Evolutionary conservation across 176 grass and related monocot genomes (phyloP).

Genomic region (Rhipidocladum racemiflorum): DNA sequence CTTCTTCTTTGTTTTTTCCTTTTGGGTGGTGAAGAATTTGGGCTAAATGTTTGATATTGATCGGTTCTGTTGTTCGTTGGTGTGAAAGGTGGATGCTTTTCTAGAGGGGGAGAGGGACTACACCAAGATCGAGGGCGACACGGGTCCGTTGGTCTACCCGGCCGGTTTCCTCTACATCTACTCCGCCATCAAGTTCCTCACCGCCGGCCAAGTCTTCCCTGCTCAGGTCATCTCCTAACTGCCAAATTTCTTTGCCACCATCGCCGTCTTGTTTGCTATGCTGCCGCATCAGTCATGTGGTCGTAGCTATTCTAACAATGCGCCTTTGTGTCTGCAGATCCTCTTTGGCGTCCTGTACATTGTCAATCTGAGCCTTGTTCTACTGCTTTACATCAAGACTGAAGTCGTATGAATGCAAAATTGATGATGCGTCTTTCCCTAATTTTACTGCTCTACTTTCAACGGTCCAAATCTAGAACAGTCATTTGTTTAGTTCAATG

Average conservation of each 20-base stretch:
- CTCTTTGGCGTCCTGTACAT: conserved; percentile 78
- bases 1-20: neutral
- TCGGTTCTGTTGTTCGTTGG: neutral
- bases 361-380: conserved; percentile 66
- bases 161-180: conserved; percentile 95
- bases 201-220: conserved; percentile 69
- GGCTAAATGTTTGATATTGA: conserved; percentile 6
- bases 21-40: neutral
- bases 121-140: conserved; percentile 91
- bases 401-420: conserved; percentile 67
- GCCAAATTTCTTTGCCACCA: neutral
- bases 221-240: conserved; percentile 53
- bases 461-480: neutral
- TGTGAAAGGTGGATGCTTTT: conserved; percentile 68
- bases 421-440: neutral
- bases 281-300: neutral
- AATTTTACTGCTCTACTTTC: neutral
- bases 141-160: conserved; percentile 88
- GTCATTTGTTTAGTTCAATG: neutral
- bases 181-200: conserved; percentile 74
- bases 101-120: conserved; percentile 83
- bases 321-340: conserved; percentile 56
- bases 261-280: neutral
- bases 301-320: neutral
- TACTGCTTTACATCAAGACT: conserved; percentile 76